These are phyloP conservation scores for Ammopiptanthus mongolicus DNA, from an alignment of 306 rosid genomes.

Conservation along the genomic window DNA sequence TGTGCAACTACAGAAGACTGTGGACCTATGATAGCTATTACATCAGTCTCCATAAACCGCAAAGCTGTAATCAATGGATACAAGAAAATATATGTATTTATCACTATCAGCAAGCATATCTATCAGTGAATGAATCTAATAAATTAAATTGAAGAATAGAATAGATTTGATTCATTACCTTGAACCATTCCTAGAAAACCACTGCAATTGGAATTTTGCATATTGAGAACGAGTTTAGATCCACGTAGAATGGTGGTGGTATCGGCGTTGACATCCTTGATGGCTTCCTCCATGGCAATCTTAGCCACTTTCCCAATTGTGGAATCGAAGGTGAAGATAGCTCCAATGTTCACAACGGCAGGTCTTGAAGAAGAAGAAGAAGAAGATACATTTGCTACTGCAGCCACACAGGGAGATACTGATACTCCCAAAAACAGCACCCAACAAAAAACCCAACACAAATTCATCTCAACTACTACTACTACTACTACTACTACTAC, in stretches of 20 bases:
- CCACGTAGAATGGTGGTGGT: conserved; percentile 49
- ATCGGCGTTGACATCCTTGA: conserved; percentile 78
- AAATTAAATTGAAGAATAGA: background rate
- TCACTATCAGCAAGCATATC: background rate
- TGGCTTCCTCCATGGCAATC: conserved; percentile 75
- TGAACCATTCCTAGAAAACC: conserved; percentile 83
- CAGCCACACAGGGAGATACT: conserved; percentile 22
- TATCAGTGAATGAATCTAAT: background rate
- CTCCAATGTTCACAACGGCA: conserved; percentile 59
- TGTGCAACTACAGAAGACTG: conserved; percentile 94
- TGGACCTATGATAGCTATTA: conserved; percentile 76
- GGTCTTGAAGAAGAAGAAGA: conserved; percentile 46
- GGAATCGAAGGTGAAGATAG: conserved; percentile 65
- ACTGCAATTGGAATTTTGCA: conserved; percentile 66
- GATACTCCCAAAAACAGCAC: conserved; percentile 18
- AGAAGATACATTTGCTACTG: conserved; percentile 12
- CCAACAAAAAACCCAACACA: conserved; percentile 23
- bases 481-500: too few relatives aligned
- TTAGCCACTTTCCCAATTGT: conserved; percentile 76
- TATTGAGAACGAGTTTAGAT: conserved; percentile 41
- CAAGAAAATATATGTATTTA: background rate
- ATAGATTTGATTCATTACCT: conserved; percentile 34
- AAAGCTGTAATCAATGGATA: conserved; percentile 52
- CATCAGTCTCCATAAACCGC: conserved; percentile 84
- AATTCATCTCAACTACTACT: conserved; percentile 29